Evolutionary conservation across 805 yeast genomes (phyloP), one percentile per base, ranked within the genome.

Genomic region (Zygoascus bituminiphila): DNA sequence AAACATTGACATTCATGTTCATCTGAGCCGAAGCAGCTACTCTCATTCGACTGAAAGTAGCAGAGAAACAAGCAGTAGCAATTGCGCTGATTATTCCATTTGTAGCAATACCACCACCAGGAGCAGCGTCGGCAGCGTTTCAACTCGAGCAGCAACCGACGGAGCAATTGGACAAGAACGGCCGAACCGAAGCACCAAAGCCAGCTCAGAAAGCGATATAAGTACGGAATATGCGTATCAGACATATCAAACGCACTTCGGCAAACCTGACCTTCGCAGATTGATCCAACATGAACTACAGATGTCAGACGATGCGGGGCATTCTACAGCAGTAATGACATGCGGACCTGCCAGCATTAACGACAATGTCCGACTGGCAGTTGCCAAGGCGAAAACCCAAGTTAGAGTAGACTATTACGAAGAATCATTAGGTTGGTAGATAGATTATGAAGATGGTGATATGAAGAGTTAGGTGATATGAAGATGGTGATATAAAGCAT

Each of bases 351-450:
- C 78, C 29, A 46, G 62, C 4, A 73, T 81, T 73, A 79, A 73
- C 54, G 88, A 81, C 57, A 71, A 66, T 2, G 54, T 79, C 19
- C 72, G 91, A 58, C 59, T 66, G 36, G 61, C 73, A 3, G 74
- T 80, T 12, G 62, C 70, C 41, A 61, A 81, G 25, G 63, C 64
- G 10, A 52, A 63, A 24, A 64, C 71, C 21, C 62, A 66, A 2
- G 68, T 73, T 44, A 68, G 82, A 45, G 72, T 84, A n/a, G 87
- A 82, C 50, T 78, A 77, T 58, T 77, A 70, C 59, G 93, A 85
- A 60, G 88, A 83, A 60, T 66, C 81, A 42, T 87, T 82, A 65
- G 70, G 74, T 12, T 84, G 91, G 91, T 78, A 59, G 22, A 20
- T 44, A 12, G 33, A 9, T n/a, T n/a, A n/a, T n/a, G n/a, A n/a